Evolutionary conservation across 805 yeast species (phyloP), one percentile per base, ranked within the genome.

Genomic region (Candida suzukii): DNA sequence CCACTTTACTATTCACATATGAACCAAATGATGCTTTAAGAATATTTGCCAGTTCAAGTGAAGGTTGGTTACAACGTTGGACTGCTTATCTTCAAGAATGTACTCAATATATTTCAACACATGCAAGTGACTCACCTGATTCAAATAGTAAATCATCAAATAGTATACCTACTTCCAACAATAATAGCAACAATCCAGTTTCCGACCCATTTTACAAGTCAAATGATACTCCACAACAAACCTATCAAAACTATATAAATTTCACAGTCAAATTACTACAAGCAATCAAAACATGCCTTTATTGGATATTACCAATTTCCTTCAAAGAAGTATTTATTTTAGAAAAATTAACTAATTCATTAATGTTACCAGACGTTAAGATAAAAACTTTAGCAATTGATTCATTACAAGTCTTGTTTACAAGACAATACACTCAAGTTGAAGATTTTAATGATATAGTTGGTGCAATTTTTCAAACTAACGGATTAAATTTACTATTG

Each of bases 21-120:
- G 86, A 81, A 46, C 71, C 76, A 43, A 83, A 82, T 52, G 80
- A 75, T 46, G 78, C 76, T 40, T 67, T 83, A 35, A 67, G 73
- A 50, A 64, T 65, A 41, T 81, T 91, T 51, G 80, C 93, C 45
- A 74, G 80, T 26, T 78, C 80, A 14, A 58, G 69, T 16, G 83
- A 81, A 37, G 99, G 99, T 27, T 93, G 99, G 99, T 78, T 93
- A 41, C 57, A 68, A 13, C 69, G 79, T 29, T 91, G 97, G 96
- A 59, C 75, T n/a, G 66, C 66, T 25, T 59, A 75, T 29, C 58
- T 80, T 20, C 64, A 63, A 28, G 70, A 68, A 46, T 60, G 83
- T 66, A 45, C 73, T 9, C 65, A 48, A 46, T 54, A 50, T 34
- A 40, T 59, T 50, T 35, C 47, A 2, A 43, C 38, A 26, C 45